phyloP scores from a whole-genome alignment of 2,329 filamentous ascomycete genomes.

The Alternaria arbusti region DNA sequence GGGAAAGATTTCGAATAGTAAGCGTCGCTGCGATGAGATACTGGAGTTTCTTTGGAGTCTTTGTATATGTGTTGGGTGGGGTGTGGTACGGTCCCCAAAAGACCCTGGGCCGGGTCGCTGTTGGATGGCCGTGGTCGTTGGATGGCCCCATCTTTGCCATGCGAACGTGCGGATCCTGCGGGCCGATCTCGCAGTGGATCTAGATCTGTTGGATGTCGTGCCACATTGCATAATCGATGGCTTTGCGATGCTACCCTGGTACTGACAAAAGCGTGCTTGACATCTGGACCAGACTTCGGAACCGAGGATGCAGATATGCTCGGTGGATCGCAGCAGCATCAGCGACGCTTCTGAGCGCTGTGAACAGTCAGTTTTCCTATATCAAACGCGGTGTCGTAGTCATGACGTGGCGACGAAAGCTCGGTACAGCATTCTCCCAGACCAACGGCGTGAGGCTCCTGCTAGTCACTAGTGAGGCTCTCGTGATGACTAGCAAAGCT shows the following conservation, averaged over 20 bases:
- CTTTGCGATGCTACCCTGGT: neutral
- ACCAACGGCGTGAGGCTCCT: neutral
- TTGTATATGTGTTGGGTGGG: neutral
- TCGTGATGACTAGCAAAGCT: neutral
- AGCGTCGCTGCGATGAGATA: neutral
- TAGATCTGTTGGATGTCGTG: neutral
- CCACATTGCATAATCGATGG: neutral
- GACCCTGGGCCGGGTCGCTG: neutral
- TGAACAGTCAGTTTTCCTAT: neutral
- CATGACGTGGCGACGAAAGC: neutral
- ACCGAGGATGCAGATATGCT: neutral
- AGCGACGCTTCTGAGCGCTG: neutral
- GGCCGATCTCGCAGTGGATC: neutral
- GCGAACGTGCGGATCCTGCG: slow-evolving; percentile 11
- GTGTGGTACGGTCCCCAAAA: neutral
- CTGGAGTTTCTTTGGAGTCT: neutral
- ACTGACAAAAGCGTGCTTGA: neutral
- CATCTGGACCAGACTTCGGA: neutral
- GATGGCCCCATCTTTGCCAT: slow-evolving; percentile 6
- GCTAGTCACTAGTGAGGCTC: neutral
- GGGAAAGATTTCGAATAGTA: neutral
- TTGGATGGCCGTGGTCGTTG: neutral
- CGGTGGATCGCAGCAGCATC: neutral
- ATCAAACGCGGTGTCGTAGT: neutral
- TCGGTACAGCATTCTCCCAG: neutral